Percentiles rank a stretch among this genome's conserved stretches.
phyloP scores from a whole-genome alignment of 2,329 filamentous ascomycete species.

The Thermoascus crustaceus region DNA sequence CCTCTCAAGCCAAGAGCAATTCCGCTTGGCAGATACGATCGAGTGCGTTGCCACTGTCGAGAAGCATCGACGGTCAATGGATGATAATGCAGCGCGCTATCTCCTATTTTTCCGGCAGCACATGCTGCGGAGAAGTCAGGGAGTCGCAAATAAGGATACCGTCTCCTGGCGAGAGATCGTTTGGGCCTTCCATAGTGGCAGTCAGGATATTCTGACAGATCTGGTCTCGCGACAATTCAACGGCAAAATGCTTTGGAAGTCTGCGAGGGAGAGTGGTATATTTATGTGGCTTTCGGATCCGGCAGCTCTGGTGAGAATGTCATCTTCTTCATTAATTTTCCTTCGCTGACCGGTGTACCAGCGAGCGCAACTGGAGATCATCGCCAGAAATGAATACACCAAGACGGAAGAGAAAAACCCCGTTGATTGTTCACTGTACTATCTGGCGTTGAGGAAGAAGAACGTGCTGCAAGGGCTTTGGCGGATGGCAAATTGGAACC shows the following conservation, averaged over 20 bases:
- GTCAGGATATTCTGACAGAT: slow-evolving; percentile 83
- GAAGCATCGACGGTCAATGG: slow-evolving; percentile 78
- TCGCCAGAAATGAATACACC: slow-evolving; percentile 89
- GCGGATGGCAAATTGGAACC: slow-evolving; percentile 87
- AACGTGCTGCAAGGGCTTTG: slow-evolving; percentile 81
- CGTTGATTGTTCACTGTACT: slow-evolving; percentile 82
- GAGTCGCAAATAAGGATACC: slow-evolving; percentile 53
- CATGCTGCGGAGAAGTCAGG: slow-evolving; percentile 58
- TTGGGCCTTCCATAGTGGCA: slow-evolving; percentile 38
- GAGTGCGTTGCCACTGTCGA: slow-evolving; percentile 80
- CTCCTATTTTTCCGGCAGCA: slow-evolving; percentile 82
- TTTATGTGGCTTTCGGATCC: slow-evolving; percentile 90
- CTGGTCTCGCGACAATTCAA: slow-evolving; percentile 74
- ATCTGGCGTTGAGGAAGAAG: slow-evolving; percentile 86
- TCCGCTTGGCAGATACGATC: slow-evolving; percentile 72
- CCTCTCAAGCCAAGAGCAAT: slow-evolving; percentile 77
- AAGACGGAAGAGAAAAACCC: slow-evolving; percentile 82
- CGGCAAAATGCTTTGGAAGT: slow-evolving; percentile 71
- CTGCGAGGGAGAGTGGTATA: slow-evolving; percentile 76
- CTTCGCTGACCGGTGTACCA: slow-evolving; percentile 25
- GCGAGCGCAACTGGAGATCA: slow-evolving; percentile 74
- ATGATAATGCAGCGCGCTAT: slow-evolving; percentile 81
- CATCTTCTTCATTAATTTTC: neutral
- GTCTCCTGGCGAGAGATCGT: slow-evolving; percentile 46
- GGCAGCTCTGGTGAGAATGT: slow-evolving; percentile 58